Conservation (phyloP, 176 grass and related monocot species). For the sorghum (Sorghum bicolor) region DNA sequence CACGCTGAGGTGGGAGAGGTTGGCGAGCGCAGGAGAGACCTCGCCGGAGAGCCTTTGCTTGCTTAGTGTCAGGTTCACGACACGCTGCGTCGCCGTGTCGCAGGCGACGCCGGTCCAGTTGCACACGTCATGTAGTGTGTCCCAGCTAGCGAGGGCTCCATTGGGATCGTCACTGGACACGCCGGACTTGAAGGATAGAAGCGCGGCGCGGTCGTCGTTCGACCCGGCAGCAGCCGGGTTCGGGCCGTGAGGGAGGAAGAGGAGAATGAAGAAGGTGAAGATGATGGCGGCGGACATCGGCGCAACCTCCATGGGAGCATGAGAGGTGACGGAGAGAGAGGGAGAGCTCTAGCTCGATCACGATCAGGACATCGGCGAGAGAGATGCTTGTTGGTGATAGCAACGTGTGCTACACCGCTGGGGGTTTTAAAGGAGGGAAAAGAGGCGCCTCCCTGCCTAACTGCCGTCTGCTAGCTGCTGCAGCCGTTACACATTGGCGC, state of each 20-base stretch:
- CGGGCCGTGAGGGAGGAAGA: background rate
- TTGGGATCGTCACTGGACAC: slow-evolving; percentile 43
- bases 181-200: slow-evolving; percentile 50
- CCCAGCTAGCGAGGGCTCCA: slow-evolving; percentile 44
- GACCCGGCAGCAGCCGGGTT: background rate
- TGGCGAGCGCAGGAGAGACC: slow-evolving; percentile 49
- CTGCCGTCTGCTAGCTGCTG: slow-evolving; percentile 1
- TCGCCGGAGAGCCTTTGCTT: slow-evolving; percentile 47
- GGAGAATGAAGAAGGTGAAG: background rate
- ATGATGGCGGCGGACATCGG: background rate
- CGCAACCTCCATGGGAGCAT: slow-evolving; percentile 28
- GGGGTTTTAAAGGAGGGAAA: slow-evolving; percentile 23
- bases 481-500: slow-evolving; percentile 33
- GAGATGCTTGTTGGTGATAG: slow-evolving; percentile 26
- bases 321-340: background rate
- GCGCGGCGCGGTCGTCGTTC: slow-evolving; percentile 33
- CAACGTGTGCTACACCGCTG: slow-evolving; percentile 48
- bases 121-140: slow-evolving; percentile 31
- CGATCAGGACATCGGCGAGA: slow-evolving; percentile 21
- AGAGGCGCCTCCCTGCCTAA: slow-evolving; percentile 29
- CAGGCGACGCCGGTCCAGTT: slow-evolving; percentile 79
- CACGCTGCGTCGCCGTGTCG: slow-evolving; percentile 26
- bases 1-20: slow-evolving; percentile 65
- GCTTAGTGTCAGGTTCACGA: slow-evolving; percentile 46
- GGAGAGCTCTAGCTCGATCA: background rate